Evolutionary conservation across 371 early-diverging fungal species (phyloP), one percentile per base, ranked within the genome.

Genomic region (Mortierella polycephala): DNA sequence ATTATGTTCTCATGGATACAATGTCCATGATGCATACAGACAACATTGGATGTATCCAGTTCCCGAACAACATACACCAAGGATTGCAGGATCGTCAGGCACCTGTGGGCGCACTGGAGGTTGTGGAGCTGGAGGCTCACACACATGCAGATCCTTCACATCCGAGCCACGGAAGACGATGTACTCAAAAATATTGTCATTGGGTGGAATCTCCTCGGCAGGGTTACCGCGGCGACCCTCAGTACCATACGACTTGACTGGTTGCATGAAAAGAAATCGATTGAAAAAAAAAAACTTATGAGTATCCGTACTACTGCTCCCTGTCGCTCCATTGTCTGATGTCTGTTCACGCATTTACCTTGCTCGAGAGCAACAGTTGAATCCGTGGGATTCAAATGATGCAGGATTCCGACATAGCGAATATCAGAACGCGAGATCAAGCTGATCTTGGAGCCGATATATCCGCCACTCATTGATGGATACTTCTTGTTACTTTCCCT

Each of bases 151-250:
- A 80, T 95, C 95, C 84, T 95, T 94, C 68, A 98, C 94, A 69
- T 98, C 98, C 18, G 93, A 90, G 41, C 96, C 98, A 62, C 95
- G 90, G 76, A 97, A 97, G 44, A 95, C 93, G 69, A 97, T 95
- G 81, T 88, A 94, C 69, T 94, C 94, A 84, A 93, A 98, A 45
- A 95, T 86, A 74, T 94, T 91, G 53, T 93, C 92, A 16, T 91
- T 89, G 6, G 93, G 87, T 11, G 92, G 91, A 57, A 98, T 92
- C 80, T 96, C 96, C 69, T 96, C 92, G 39, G 86, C 82, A 20
- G 93, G 92, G 64, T 93, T 91, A 39, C 90, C 90, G 49, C 87
- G 85, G 50, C 95, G 94, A 72, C 94, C 94, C 69, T 94, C 95
- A 7, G 95, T 94, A 73, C 95, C 95, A 81, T 90, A 91, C 16